phyloP scores from a whole-genome alignment of 108 stramenopile genomes.

The Aurantiochytrium sp. region DNA sequence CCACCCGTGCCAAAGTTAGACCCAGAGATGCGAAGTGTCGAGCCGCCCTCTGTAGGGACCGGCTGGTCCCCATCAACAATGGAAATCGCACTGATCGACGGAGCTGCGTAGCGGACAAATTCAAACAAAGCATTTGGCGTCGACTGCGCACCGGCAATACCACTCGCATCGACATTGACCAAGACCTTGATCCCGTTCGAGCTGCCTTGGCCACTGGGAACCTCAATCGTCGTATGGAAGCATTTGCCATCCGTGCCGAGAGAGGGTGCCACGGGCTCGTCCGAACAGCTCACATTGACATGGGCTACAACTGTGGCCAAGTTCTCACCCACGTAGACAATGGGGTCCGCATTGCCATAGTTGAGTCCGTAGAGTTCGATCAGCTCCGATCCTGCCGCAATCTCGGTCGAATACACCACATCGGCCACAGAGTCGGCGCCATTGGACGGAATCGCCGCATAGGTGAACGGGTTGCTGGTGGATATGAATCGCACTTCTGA shows the following conservation, averaged over 20 bases:
- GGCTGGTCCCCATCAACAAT: background rate
- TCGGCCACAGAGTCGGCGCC: background rate
- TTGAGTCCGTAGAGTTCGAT: background rate
- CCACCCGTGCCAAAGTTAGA: constrained; percentile 3
- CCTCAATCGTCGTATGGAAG: background rate
- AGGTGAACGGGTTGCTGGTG: background rate
- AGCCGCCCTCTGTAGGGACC: background rate
- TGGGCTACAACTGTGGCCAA: background rate
- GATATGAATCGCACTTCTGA: background rate
- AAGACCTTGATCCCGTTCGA: background rate
- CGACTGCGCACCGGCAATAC: background rate
- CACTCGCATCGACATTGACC: background rate
- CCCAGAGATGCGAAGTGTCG: background rate
- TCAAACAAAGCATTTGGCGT: background rate
- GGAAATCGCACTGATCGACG: background rate
- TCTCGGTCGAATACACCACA: background rate
- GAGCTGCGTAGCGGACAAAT: background rate
- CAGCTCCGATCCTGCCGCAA: background rate
- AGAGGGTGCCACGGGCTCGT: background rate
- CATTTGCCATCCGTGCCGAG: background rate
- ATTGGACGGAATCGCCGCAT: background rate
- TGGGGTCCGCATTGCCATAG: background rate
- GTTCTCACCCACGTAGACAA: background rate
- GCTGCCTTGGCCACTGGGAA: background rate
- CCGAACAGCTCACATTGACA: background rate